Conservation (phyloP, 2,329 filamentous ascomycete genomes). For the Fusarium bactridioides region DNA sequence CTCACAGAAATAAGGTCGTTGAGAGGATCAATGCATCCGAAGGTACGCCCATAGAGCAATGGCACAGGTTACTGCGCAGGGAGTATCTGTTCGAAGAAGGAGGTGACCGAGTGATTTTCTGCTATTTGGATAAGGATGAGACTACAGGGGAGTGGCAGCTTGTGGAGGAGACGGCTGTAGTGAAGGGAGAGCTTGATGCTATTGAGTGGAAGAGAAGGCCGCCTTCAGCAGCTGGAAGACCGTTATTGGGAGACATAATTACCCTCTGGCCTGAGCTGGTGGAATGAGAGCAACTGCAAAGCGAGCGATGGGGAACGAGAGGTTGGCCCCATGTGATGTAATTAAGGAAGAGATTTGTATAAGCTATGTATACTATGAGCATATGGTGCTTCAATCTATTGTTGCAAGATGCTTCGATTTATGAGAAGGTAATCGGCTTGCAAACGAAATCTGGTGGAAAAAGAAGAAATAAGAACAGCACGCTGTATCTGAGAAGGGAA, state of each 20-base stretch:
- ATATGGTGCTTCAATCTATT: not conserved
- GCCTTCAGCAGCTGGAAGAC: conserved; percentile 19
- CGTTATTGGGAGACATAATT: conserved; percentile 24
- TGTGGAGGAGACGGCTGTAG: conserved; percentile 27
- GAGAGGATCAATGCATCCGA: conserved; percentile 42
- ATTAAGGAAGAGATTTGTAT: not conserved
- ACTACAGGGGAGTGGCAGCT: conserved; percentile 24
- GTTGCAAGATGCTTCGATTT: not conserved
- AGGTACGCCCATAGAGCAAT: conserved; percentile 43
- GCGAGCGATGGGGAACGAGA: too few species aligned
- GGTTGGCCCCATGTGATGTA: not conserved
- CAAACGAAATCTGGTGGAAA: not conserved
- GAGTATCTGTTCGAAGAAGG: conserved; percentile 48
- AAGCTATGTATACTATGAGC: not conserved
- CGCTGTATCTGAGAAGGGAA: not conserved
- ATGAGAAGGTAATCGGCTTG: not conserved
- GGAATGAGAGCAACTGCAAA: not conserved
- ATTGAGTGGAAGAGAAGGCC: conserved; percentile 28
- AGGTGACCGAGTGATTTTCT: conserved; percentile 44
- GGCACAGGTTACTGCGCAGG: conserved; percentile 44
- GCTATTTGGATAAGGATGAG: conserved; percentile 40
- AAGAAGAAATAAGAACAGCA: not conserved
- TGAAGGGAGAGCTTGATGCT: conserved; percentile 15
- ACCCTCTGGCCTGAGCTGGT: conserved; percentile 4
- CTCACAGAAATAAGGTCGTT: conserved; percentile 38